A percentile compares a stretch with the other conserved stretches of the same genome.
Evolutionary conservation across 106 monocot species (phyloP).

Genomic region (Amphibolis antarctica): DNA sequence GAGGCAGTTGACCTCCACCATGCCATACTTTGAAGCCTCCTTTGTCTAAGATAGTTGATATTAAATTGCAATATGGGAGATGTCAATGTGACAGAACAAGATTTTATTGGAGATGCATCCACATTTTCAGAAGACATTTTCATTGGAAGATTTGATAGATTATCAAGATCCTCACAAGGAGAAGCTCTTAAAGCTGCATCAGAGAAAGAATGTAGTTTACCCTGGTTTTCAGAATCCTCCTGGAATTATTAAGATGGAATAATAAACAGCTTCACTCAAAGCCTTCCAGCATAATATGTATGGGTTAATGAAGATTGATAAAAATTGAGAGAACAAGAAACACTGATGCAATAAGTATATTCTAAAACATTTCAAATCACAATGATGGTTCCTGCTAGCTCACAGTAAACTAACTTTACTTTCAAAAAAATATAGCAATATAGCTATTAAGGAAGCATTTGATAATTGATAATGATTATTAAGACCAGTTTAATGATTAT

Average conservation of each 20-base stretch:
- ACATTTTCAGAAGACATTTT: constrained; percentile 6
- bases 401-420: no score
- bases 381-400: no score
- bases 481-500: no score
- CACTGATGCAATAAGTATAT: not conserved
- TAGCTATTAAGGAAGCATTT: no score
- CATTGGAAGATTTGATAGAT: constrained; percentile 2
- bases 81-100: constrained; percentile 18
- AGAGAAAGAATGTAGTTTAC: constrained; percentile 7
- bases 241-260: not conserved
- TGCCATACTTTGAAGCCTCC: constrained; percentile 40
- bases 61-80: constrained; percentile 47
- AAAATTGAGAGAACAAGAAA: not conserved
- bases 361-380: no score
- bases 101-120: constrained; percentile 16
- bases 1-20: constrained; percentile 7
- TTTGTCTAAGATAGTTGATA: constrained; percentile 44
- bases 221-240: constrained; percentile 1
- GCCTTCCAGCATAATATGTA: not conserved
- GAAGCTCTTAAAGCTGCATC: constrained; percentile 12
- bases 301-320: not conserved
- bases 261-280: not conserved
- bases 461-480: no score
- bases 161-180: constrained; percentile 17
- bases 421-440: no score